These are phyloP conservation scores for Echinosophora koreensis DNA, from an alignment of 306 rosid genomes.

Conservation along the genomic window DNA sequence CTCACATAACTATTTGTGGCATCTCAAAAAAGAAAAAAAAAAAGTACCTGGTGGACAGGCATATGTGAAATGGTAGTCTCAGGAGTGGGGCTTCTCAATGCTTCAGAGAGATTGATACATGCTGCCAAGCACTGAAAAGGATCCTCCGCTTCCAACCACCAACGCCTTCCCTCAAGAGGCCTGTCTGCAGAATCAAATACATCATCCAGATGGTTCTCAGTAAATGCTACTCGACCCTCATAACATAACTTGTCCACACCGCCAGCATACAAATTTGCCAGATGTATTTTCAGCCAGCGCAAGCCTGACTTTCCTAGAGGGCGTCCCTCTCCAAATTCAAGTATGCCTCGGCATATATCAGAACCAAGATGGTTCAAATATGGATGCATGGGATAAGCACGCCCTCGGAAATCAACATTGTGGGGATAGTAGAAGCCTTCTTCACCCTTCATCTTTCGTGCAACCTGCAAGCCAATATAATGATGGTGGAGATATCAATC, in stretches of 20 bases:
- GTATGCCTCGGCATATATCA: slow-evolving; percentile 75
- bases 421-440: slow-evolving; percentile 84
- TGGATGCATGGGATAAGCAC: slow-evolving; percentile 85
- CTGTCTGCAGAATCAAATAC: slow-evolving; percentile 72
- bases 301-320: slow-evolving; percentile 71
- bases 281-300: slow-evolving; percentile 79
- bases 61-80: slow-evolving; percentile 68
- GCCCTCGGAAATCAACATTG: slow-evolving; percentile 82
- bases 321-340: slow-evolving; percentile 80
- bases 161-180: slow-evolving; percentile 75
- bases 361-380: slow-evolving; percentile 84
- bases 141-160: slow-evolving; percentile 87
- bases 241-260: slow-evolving; percentile 75
- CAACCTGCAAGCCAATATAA: slow-evolving; percentile 58
- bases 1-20: slow-evolving; percentile 14
- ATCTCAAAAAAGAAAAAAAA: neutral
- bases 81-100: slow-evolving; percentile 74
- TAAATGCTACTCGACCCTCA: slow-evolving; percentile 62
- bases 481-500: slow-evolving; percentile 4
- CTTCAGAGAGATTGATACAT: slow-evolving; percentile 70
- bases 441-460: slow-evolving; percentile 80
- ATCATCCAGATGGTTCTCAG: slow-evolving; percentile 62
- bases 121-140: slow-evolving; percentile 81
- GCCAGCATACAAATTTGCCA: slow-evolving; percentile 79
- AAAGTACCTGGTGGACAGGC: slow-evolving; percentile 77